Base-by-base conservation (phyloP, 2,329 filamentous ascomycete species). In the Fonsecaea erecta region DNA sequence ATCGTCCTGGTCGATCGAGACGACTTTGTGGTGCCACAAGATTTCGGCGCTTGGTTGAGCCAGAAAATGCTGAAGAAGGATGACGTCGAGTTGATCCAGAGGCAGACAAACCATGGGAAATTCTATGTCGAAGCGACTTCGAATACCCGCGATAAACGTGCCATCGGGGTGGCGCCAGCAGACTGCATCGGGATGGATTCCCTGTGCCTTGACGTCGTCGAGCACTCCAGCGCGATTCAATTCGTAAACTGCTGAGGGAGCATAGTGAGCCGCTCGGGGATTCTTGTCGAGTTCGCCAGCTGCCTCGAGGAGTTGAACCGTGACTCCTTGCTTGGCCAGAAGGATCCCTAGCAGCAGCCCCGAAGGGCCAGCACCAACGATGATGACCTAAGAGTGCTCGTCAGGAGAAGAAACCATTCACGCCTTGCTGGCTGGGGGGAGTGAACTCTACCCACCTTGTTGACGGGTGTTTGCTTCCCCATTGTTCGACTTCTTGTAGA, bases 191-290 rank as follows among this genome's bases (percentile, higher is more conserved):
- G 81, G 77, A 18, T 76, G 72, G 60, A 83, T 77, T 28, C 82
- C 80, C 18, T 76, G 73, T 8, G 73, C 71, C 24, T 77, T 77
- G 14, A 84, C 76, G 70, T 83, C 80, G n/a, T 82, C 80, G 18
- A 88, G 76, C 11, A 89, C 81, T 0, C 86, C 86, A 0, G 86
- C 86, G n/a, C 84, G 81, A 46, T 78, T 73, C 55, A 90, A 80
- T 64, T 87, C 85, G 43, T 83, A 83, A 51, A 86, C 82, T 1
- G 86, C 86, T 0, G 85, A 81, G 0, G 84, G 80, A 2, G 84
- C 85, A 73, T 88, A 88, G 74, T 88, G 85, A 6, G 86, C 85
- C 16, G 87, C 87, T 35, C 87, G 84, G 0, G 87, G 87, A 63
- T 85, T 85, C 63, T 83, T 78, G 76, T 88, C 85, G 52, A 88